Conservation (phyloP, 371 early-diverging fungal species). For the Blakeslea trispora region DNA sequence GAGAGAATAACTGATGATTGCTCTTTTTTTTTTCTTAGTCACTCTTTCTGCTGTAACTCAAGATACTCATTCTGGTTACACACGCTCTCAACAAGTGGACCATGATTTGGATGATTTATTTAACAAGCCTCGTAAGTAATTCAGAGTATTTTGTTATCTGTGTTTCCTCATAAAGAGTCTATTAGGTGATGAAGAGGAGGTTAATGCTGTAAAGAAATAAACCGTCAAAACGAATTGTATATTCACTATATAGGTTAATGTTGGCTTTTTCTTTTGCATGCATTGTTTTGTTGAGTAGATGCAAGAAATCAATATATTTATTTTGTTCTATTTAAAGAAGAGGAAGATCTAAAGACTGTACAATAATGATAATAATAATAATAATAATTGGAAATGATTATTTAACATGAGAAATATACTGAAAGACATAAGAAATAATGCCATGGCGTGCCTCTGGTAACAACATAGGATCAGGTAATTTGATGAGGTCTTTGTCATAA, state of each 20-base stretch:
- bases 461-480: constrained; percentile 77
- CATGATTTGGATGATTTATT: constrained; percentile 30
- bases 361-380: too few relatives aligned
- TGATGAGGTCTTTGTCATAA: constrained; percentile 68
- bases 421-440: constrained; percentile 88
- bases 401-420: constrained; percentile 79
- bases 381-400: too few relatives aligned
- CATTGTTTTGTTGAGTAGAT: too few relatives aligned
- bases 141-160: too few relatives aligned
- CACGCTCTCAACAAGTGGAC: background rate
- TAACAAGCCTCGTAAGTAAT: constrained; percentile 20
- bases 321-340: background rate
- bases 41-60: constrained; percentile 15
- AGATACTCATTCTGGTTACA: constrained; percentile 9
- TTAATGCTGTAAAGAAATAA: too few relatives aligned
- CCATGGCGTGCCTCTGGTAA: constrained; percentile 69
- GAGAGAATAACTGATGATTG: background rate
- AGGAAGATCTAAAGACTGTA: too few relatives aligned
- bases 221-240: too few relatives aligned
- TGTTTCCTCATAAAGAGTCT: too few relatives aligned
- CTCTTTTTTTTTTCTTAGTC: constrained; percentile 3
- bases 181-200: too few relatives aligned
- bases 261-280: too few relatives aligned
- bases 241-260: too few relatives aligned
- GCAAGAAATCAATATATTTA: too few relatives aligned